phyloP scores from a whole-genome alignment of 2,329 filamentous ascomycete genomes.

The Aureobasidium sp. region DNA sequence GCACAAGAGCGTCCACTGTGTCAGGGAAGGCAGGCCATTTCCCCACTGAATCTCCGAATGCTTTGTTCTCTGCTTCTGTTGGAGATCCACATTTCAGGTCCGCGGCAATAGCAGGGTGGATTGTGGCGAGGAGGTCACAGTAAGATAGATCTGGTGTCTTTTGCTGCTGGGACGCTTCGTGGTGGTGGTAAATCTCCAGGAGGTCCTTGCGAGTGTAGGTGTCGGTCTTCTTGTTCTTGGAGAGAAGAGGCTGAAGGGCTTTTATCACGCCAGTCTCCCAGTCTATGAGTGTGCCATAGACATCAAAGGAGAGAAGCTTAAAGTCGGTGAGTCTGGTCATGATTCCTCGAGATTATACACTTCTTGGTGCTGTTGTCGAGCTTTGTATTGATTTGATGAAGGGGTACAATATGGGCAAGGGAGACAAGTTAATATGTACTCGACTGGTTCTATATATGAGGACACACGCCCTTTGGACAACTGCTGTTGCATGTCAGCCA shows the following conservation, averaged over 20 bases:
- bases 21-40: conserved; percentile 54
- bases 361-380: neutral
- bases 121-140: neutral
- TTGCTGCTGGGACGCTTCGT: conserved; percentile 31
- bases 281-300: conserved; percentile 74
- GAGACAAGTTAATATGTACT: neutral
- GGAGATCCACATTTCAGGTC: neutral
- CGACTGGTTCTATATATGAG: neutral
- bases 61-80: conserved; percentile 27
- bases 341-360: neutral
- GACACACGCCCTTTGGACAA: neutral
- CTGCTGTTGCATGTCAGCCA: neutral
- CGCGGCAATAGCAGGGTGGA: neutral
- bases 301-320: conserved; percentile 62
- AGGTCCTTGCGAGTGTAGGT: conserved; percentile 36
- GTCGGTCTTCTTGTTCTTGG: conserved; percentile 36
- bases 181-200: conserved; percentile 37
- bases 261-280: conserved; percentile 62
- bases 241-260: conserved; percentile 43
- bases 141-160: conserved; percentile 11
- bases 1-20: conserved; percentile 47
- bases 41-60: conserved; percentile 47
- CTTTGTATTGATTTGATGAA: neutral
- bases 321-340: conserved; percentile 16
- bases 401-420: neutral